phyloP scores from a whole-genome alignment of 2,329 filamentous ascomycete genomes.

The Colletotrichum sojae region DNA sequence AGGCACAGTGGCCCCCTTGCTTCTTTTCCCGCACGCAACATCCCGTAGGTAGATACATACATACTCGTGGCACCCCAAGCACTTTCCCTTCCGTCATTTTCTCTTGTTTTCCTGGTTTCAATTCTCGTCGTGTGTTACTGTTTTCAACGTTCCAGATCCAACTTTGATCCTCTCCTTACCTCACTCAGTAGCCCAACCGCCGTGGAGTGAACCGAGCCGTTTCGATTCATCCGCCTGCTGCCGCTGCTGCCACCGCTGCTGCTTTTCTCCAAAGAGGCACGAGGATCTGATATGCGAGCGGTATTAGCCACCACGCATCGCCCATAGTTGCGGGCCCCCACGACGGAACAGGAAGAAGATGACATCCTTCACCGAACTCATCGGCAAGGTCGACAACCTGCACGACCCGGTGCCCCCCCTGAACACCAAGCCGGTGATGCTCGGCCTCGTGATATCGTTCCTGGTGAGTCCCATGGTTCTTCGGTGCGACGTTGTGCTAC shows the following conservation, averaged over 20 bases:
- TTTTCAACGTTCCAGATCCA: not conserved
- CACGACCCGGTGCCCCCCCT: constrained; percentile 34
- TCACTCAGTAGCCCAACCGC: not conserved
- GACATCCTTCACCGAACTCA: constrained; percentile 28
- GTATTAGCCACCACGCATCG: constrained; percentile 6
- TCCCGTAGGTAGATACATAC: not conserved
- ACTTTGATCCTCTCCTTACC: not conserved
- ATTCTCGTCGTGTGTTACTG: not conserved
- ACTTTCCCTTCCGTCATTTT: not conserved
- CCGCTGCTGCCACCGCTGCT: not conserved
- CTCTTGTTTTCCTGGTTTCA: not conserved
- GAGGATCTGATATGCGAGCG: constrained; percentile 19
- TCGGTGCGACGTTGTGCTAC: no score
- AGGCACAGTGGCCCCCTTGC: not conserved
- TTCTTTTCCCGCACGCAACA: not conserved
- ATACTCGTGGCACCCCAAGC: no score
- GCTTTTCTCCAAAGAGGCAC: not conserved
- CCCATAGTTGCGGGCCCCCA: not conserved
- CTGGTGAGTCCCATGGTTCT: constrained; percentile 19
- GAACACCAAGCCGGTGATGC: constrained; percentile 33
- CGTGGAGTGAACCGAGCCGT: no score
- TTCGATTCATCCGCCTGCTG: not conserved
- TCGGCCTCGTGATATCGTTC: constrained; percentile 40
- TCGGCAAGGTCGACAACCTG: constrained; percentile 41
- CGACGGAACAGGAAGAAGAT: constrained; percentile 6